Evolutionary conservation across 306 rosid genomes (phyloP).

Genomic region (Quercus mongolica): DNA sequence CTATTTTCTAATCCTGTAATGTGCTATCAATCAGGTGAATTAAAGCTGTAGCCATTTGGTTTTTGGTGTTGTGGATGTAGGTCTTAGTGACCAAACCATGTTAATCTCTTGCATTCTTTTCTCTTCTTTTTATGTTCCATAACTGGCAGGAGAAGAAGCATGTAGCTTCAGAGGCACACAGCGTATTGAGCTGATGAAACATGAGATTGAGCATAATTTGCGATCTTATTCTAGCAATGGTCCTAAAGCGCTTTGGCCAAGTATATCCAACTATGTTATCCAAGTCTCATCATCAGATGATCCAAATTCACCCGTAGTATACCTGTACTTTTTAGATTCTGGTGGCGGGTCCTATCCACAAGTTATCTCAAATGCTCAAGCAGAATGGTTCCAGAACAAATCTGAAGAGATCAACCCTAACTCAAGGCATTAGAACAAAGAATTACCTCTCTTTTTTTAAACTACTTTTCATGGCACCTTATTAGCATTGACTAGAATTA

Average conservation of each 20-base stretch:
- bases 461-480: background rate
- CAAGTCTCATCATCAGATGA: conserved; percentile 44
- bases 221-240: conserved; percentile 57
- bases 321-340: conserved; percentile 79
- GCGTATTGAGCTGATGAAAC: conserved; percentile 54
- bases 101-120: no score
- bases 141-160: conserved; percentile 37
- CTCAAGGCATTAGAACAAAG: conserved; percentile 43
- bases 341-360: conserved; percentile 93
- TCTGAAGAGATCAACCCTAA: conserved; percentile 53
- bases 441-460: background rate
- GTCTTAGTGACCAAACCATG: no score
- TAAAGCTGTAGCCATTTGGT: no score
- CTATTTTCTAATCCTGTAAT: no score
- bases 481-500: background rate
- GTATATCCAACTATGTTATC: conserved; percentile 74
- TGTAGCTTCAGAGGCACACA: conserved; percentile 73
- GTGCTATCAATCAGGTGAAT: no score
- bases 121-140: no score
- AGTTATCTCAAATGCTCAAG: conserved; percentile 63
- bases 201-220: conserved; percentile 40
- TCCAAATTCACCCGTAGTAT: conserved; percentile 48
- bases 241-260: conserved; percentile 75
- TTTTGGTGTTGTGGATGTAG: no score
- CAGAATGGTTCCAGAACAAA: conserved; percentile 60